Conservation (phyloP, 2,329 filamentous ascomycete genomes). For the Aspergillus piperis region DNA sequence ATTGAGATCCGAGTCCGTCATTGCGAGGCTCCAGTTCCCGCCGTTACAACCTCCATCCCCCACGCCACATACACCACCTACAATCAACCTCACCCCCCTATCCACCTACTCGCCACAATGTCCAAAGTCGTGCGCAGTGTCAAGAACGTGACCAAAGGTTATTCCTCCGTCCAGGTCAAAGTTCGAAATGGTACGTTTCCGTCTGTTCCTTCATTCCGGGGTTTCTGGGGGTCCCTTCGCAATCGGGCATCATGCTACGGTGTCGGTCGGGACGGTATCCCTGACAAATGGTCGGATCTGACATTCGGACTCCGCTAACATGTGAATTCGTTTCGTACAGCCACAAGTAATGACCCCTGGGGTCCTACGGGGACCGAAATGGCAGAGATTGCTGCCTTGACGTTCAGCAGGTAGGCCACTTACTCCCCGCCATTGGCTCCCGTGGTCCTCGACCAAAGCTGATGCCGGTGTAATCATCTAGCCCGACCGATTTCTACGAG, state of each 20-base stretch:
- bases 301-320: constrained; percentile 10
- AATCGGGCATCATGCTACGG: not conserved
- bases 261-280: not conserved
- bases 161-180: constrained; percentile 94
- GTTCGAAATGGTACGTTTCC: constrained; percentile 82
- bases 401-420: constrained; percentile 83
- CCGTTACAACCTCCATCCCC: constrained; percentile 1
- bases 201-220: not conserved
- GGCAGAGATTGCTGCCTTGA: constrained; percentile 97
- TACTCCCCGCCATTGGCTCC: not conserved
- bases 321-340: constrained; percentile 52
- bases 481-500: constrained; percentile 96
- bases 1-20: not conserved
- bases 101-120: constrained; percentile 57
- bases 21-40: not conserved
- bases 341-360: constrained; percentile 98
- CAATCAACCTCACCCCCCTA: not conserved
- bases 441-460: not conserved
- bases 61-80: not conserved
- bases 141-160: constrained; percentile 99
- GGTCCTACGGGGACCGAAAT: constrained; percentile 97
- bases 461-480: constrained; percentile 40
- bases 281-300: not conserved
- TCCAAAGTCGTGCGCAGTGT: constrained; percentile 96
- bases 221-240: not conserved